A percentile compares a stretch with the other conserved stretches of the same genome.
phyloP scores from a whole-genome alignment of 176 grass and related monocot genomes.

The Aegilops bicornis region DNA sequence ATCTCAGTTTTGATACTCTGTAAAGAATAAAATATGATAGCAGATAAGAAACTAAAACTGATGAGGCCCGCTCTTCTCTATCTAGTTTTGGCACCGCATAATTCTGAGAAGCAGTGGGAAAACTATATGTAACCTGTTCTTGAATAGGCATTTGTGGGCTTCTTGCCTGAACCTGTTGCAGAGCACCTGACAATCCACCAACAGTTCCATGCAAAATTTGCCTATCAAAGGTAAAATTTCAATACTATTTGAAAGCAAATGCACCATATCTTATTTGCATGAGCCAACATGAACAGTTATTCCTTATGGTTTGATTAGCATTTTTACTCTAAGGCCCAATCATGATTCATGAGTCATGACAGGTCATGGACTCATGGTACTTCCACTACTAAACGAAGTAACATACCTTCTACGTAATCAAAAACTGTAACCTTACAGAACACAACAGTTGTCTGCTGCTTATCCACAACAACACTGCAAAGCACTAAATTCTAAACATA shows the following conservation, averaged over 20 bases:
- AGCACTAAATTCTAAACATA: slow-evolving; percentile 10
- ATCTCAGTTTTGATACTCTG: slow-evolving; percentile 94
- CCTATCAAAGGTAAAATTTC: slow-evolving; percentile 38
- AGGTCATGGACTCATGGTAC: neutral
- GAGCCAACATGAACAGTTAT: neutral
- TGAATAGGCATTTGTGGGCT: slow-evolving; percentile 81
- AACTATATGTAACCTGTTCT: slow-evolving; percentile 53
- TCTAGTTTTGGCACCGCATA: neutral
- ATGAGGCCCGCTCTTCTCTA: neutral
- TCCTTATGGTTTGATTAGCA: neutral
- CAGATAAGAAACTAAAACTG: neutral
- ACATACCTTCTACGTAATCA: neutral
- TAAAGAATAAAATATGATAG: slow-evolving; percentile 26
- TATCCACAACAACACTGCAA: slow-evolving; percentile 1
- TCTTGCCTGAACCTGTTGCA: slow-evolving; percentile 87
- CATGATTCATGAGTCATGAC: slow-evolving; percentile 1
- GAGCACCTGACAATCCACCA: slow-evolving; percentile 75
- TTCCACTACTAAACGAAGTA: slow-evolving; percentile 4
- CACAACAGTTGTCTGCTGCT: neutral
- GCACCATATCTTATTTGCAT: slow-evolving; percentile 4
- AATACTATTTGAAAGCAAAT: slow-evolving; percentile 28
- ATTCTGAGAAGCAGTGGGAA: neutral
- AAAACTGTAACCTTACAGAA: neutral
- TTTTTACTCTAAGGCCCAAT: neutral
- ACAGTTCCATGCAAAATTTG: slow-evolving; percentile 84